Evolutionary conservation across 2,329 filamentous ascomycete genomes (phyloP).

Genomic region (Fusarium pseudonygamai): DNA sequence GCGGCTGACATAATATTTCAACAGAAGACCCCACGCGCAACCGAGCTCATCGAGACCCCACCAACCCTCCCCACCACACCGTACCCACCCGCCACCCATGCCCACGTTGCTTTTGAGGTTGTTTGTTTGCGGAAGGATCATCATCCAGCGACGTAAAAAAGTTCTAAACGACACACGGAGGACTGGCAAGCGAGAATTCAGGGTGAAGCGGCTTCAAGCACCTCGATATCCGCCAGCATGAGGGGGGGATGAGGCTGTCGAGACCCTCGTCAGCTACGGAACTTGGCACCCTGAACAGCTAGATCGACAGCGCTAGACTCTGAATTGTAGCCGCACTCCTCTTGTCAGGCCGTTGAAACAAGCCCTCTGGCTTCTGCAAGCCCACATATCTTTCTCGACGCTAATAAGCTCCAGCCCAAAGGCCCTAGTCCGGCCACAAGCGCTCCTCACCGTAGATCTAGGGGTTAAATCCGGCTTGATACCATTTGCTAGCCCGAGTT

Average conservation of each 20-base stretch:
- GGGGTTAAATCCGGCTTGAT: constrained; percentile 33
- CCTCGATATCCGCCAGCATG: neutral
- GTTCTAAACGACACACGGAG: neutral
- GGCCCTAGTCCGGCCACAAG: constrained; percentile 36
- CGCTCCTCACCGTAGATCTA: constrained; percentile 36
- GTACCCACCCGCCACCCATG: constrained; percentile 16
- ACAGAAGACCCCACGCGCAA: constrained; percentile 5
- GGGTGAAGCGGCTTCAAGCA: neutral
- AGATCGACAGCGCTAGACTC: constrained; percentile 23
- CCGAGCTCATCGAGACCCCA: constrained; percentile 4
- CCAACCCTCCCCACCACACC: neutral
- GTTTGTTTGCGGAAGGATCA: constrained; percentile 23
- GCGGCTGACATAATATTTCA: neutral
- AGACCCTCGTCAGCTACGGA: neutral
- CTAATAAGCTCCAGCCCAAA: constrained; percentile 18
- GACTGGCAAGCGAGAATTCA: neutral
- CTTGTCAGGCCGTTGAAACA: constrained; percentile 37
- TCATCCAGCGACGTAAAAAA: constrained; percentile 2
- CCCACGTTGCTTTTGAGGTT: constrained; percentile 27
- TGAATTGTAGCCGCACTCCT: constrained; percentile 22
- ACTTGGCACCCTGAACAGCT: constrained; percentile 1
- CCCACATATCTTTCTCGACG: constrained; percentile 18
- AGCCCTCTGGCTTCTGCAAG: constrained; percentile 16
- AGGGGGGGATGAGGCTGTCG: neutral
- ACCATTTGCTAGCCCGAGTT: constrained; percentile 37